Evolutionary conservation across 768 basidiomycete species (phyloP).

Genomic region (Wakefieldia striispora): DNA sequence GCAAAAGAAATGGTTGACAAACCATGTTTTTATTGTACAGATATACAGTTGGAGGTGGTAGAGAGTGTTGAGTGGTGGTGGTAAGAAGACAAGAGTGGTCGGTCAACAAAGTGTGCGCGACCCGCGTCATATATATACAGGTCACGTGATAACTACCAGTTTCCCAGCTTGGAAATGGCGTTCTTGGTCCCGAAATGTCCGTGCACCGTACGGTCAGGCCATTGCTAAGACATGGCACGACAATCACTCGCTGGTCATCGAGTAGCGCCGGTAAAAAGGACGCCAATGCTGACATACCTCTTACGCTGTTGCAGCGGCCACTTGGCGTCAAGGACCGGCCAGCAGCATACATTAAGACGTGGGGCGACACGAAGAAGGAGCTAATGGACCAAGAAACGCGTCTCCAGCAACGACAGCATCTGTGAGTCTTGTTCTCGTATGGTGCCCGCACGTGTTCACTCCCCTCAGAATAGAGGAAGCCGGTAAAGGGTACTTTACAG

Average conservation of each 20-base stretch:
- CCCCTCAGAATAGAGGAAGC: slow-evolving; percentile 53
- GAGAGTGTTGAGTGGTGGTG: slow-evolving; percentile 18
- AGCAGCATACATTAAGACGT: slow-evolving; percentile 53
- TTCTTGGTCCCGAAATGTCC: slow-evolving; percentile 23
- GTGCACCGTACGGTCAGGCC: slow-evolving; percentile 8
- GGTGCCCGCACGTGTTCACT: not conserved
- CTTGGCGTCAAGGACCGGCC: slow-evolving; percentile 76
- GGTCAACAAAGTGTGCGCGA: slow-evolving; percentile 32
- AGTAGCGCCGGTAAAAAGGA: slow-evolving; percentile 1
- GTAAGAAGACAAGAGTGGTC: slow-evolving; percentile 30
- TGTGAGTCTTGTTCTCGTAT: slow-evolving; percentile 32
- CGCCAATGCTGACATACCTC: slow-evolving; percentile 9
- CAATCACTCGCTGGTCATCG: slow-evolving; percentile 16
- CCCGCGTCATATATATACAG: slow-evolving; percentile 34
- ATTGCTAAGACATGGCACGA: slow-evolving; percentile 1
- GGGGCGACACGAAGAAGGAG: slow-evolving; percentile 63
- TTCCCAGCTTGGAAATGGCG: slow-evolving; percentile 18
- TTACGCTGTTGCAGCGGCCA: slow-evolving; percentile 56
- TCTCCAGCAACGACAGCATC: slow-evolving; percentile 65
- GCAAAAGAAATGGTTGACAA: slow-evolving; percentile 2
- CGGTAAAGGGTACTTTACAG: slow-evolving; percentile 85
- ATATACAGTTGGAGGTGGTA: slow-evolving; percentile 13
- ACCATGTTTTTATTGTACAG: slow-evolving; percentile 28
- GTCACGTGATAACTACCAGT: slow-evolving; percentile 26
- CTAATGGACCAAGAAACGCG: slow-evolving; percentile 69